Conservation (phyloP, 805 yeast genomes). For the Diddensiella santjacobensis region DNA sequence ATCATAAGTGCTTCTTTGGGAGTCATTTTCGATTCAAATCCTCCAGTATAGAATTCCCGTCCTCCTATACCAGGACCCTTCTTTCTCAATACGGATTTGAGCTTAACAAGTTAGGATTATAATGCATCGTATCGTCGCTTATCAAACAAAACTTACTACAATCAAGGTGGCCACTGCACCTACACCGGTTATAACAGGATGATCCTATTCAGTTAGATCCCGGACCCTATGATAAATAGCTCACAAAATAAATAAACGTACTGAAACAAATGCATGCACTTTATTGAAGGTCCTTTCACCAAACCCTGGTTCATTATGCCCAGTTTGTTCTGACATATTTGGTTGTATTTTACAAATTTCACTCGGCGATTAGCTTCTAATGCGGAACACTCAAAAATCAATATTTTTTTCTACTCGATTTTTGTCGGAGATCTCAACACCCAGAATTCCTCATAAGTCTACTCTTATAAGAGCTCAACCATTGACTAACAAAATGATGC, state of each 20-base stretch:
- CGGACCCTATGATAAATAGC: neutral
- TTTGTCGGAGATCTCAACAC: no score
- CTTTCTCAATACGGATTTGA: conserved; percentile 30
- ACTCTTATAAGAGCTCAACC: no score
- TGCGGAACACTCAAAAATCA: neutral
- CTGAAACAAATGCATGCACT: conserved; percentile 16
- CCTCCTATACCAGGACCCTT: conserved; percentile 62
- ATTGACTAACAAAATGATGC: no score
- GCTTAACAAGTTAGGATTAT: conserved; percentile 8
- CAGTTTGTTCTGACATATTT: conserved; percentile 2
- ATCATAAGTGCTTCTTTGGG: conserved; percentile 86
- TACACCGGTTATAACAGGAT: conserved; percentile 68
- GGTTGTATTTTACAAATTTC: neutral
- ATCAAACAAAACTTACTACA: conserved; percentile 16
- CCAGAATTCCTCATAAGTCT: no score
- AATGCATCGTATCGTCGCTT: neutral
- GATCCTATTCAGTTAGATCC: conserved; percentile 38
- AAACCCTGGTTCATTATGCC: neutral
- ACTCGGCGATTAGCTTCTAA: neutral
- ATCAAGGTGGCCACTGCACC: conserved; percentile 58
- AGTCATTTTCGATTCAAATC: conserved; percentile 88
- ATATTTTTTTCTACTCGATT: no score
- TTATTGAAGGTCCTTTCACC: conserved; percentile 18
- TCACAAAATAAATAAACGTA: conserved; percentile 5
- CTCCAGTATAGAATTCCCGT: conserved; percentile 74